These are phyloP conservation scores for Elsinoe perseae DNA, from an alignment of 2,329 filamentous ascomycete species.

Conservation along the genomic window DNA sequence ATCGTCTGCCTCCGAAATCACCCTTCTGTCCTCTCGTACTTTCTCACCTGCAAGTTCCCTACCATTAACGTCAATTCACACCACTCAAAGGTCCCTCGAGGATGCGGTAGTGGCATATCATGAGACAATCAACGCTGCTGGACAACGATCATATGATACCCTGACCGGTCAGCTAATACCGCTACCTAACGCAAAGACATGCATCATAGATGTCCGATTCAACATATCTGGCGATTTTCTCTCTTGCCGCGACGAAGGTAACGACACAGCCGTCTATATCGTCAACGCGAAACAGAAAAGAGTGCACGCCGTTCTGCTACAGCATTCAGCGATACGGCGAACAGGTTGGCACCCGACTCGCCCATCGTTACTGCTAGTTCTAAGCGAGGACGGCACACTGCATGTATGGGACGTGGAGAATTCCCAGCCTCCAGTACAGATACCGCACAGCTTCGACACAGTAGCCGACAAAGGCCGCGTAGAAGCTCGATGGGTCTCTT, in stretches of 20 bases:
- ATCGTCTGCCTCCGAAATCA: slow-evolving; percentile 25
- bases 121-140: slow-evolving; percentile 26
- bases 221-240: slow-evolving; percentile 25
- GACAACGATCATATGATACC: slow-evolving; percentile 24
- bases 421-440: neutral
- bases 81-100: slow-evolving; percentile 20
- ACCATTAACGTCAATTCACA: slow-evolving; percentile 25
- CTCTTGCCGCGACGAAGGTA: slow-evolving; percentile 17
- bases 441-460: slow-evolving; percentile 8
- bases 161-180: slow-evolving; percentile 25
- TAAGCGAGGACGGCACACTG: slow-evolving; percentile 23
- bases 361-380: slow-evolving; percentile 34
- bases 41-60: slow-evolving; percentile 26
- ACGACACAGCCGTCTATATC: slow-evolving; percentile 18
- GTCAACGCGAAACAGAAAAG: slow-evolving; percentile 20
- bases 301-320: slow-evolving; percentile 34
- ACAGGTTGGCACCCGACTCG: slow-evolving; percentile 38
- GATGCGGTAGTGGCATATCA: slow-evolving; percentile 27
- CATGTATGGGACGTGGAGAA: slow-evolving; percentile 4
- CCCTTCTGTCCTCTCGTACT: slow-evolving; percentile 27
- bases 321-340: slow-evolving; percentile 37
- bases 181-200: slow-evolving; percentile 30
- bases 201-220: slow-evolving; percentile 24
- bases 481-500: slow-evolving; percentile 16
- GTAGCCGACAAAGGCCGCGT: neutral